phyloP scores from a whole-genome alignment of 768 basidiomycete genomes.

The Tylopilus sp. region DNA sequence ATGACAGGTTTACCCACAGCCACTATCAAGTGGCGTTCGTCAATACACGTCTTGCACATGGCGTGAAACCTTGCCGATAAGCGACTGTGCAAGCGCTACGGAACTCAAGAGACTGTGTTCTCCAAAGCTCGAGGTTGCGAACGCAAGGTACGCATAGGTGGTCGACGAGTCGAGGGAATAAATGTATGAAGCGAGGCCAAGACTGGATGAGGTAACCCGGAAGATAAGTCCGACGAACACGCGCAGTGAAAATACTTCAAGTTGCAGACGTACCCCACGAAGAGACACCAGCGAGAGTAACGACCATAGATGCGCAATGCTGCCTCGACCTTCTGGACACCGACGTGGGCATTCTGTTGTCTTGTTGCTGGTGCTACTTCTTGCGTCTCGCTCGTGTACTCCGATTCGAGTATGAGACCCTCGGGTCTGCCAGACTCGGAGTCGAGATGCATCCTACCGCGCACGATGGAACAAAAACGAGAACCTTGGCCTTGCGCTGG shows the following conservation, averaged over 20 bases:
- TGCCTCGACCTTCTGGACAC: not conserved
- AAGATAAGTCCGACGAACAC: not conserved
- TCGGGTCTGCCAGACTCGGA: too few relatives aligned
- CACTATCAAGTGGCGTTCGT: not conserved
- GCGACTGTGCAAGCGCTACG: not conserved
- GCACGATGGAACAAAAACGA: not conserved
- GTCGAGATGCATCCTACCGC: not conserved
- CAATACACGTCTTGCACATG: not conserved
- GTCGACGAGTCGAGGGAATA: not conserved
- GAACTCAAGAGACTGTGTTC: not conserved
- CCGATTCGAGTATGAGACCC: too few relatives aligned
- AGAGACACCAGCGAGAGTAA: not conserved
- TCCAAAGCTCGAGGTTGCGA: not conserved
- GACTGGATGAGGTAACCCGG: not conserved
- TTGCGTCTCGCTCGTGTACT: not conserved
- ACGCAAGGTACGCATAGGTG: not conserved
- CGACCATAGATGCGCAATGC: not conserved
- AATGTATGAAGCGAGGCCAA: not conserved
- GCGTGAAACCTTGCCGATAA: not conserved
- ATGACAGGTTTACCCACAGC: not conserved
- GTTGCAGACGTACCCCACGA: not conserved
- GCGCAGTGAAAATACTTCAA: not conserved
- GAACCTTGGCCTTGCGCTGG: not conserved
- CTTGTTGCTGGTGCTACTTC: not conserved
- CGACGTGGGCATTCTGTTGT: not conserved